phyloP scores from a whole-genome alignment of 805 yeast genomes.

The Candida quercuum region DNA sequence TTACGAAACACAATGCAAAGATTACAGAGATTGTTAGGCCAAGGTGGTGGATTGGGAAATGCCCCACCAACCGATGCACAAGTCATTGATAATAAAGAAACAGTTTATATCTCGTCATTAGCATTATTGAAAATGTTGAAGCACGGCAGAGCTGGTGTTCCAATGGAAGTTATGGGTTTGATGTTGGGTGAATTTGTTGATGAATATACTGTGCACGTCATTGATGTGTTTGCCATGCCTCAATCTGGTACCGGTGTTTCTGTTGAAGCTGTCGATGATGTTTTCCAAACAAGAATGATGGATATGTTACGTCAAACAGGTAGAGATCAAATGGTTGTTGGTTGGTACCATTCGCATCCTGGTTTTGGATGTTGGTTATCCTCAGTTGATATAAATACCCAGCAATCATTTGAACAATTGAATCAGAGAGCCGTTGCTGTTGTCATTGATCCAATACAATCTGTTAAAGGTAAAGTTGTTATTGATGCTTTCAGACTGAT shows the following conservation, averaged over 20 bases:
- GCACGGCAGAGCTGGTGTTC: slow-evolving; percentile 91
- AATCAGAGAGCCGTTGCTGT: slow-evolving; percentile 97
- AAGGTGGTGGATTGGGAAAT: slow-evolving; percentile 38
- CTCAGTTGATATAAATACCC: slow-evolving; percentile 95
- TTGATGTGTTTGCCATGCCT: slow-evolving; percentile 99
- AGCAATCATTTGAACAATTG: slow-evolving; percentile 94
- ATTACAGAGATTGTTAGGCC: slow-evolving; percentile 36
- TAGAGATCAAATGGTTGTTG: slow-evolving; percentile 98
- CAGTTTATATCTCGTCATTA: slow-evolving; percentile 91
- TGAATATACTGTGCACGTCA: slow-evolving; percentile 94
- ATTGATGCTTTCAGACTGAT: slow-evolving; percentile 97
- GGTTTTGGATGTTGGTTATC: slow-evolving; percentile 99
- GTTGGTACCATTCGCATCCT: slow-evolving; percentile 99
- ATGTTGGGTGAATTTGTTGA: slow-evolving; percentile 98
- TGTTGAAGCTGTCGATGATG: slow-evolving; percentile 99
- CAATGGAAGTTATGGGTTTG: slow-evolving; percentile 92
- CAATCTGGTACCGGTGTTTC: slow-evolving; percentile 98
- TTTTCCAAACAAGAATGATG: slow-evolving; percentile 98
- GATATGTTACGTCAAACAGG: slow-evolving; percentile 99
- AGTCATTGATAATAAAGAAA: slow-evolving; percentile 90
- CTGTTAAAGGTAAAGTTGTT: slow-evolving; percentile 97
- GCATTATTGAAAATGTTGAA: slow-evolving; percentile 95
- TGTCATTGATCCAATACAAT: slow-evolving; percentile 96
- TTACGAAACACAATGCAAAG: slow-evolving; percentile 32
- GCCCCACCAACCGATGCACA: slow-evolving; percentile 63